Conservation (phyloP, 2,329 filamentous ascomycete genomes). For the Fusarium cyanostomum region DNA sequence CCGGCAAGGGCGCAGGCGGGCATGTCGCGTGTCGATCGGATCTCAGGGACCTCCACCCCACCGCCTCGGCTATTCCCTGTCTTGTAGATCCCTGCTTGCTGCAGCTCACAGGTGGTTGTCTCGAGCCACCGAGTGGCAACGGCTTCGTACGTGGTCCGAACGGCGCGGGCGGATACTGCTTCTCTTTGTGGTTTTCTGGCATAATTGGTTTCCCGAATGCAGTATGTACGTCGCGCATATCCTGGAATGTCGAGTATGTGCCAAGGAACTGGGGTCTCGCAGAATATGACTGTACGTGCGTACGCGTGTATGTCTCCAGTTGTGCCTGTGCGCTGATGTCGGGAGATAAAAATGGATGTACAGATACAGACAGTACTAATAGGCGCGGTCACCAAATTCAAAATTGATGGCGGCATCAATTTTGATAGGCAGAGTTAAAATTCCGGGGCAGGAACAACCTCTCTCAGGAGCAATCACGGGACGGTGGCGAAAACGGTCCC, state of each 20-base stretch:
- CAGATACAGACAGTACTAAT: background rate
- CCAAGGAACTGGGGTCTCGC: slow-evolving; percentile 5
- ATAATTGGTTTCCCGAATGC: background rate
- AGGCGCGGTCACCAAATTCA: too few species aligned
- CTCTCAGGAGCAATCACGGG: slow-evolving; percentile 9
- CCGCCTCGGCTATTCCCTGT: slow-evolving; percentile 39
- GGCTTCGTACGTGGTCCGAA: slow-evolving; percentile 30
- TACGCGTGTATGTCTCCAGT: background rate
- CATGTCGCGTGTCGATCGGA: slow-evolving; percentile 44
- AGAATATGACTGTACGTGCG: slow-evolving; percentile 1
- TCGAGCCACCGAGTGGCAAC: slow-evolving; percentile 36
- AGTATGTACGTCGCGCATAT: slow-evolving; percentile 3
- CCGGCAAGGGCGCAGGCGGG: slow-evolving; percentile 26
- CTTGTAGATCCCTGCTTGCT: slow-evolving; percentile 33
- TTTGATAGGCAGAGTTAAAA: slow-evolving; percentile 32
- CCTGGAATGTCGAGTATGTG: slow-evolving; percentile 2
- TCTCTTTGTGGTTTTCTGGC: slow-evolving; percentile 7
- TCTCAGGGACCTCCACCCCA: slow-evolving; percentile 44
- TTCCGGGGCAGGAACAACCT: slow-evolving; percentile 23
- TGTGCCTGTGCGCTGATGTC: background rate
- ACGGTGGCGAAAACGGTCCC: slow-evolving; percentile 36
- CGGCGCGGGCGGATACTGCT: slow-evolving; percentile 15
- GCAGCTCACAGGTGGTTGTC: slow-evolving; percentile 16
- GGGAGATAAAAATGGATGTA: slow-evolving; percentile 4
- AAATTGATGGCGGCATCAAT: background rate